Base-by-base conservation (phyloP, 2,329 filamentous ascomycete species). In the Neoarthrinium moseri region DNA sequence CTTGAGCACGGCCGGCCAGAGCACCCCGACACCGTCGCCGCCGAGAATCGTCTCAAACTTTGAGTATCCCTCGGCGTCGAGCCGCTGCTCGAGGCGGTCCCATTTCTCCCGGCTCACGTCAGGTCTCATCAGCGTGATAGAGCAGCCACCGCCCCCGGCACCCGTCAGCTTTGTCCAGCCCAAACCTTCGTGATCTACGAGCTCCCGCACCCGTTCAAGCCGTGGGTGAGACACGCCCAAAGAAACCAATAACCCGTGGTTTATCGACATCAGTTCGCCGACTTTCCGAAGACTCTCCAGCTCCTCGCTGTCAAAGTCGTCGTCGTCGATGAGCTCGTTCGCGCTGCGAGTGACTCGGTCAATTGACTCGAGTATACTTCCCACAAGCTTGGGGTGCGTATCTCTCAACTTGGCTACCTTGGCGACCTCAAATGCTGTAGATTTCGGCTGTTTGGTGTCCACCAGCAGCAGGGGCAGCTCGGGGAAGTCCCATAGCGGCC, bases 111-210 rank as follows among this genome's bases (percentile, higher is more conserved):
- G 57, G 6, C 80, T 62, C 2, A 79, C 73, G 23, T 80, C 81
- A 0, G 89, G 87, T 53, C 86, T 87, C 39, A 99, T 74, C 4
- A 99, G 73, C 0, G 92, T 95, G 56, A 99, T 97, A 3, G 91
- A 92, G 67, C 95, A 97, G 3, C 94, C 94, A 46, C 94, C 95
- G 11, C 94, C 95, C 18, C 94, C 94, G 2, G 94, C 94, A 26
- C 94, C 94, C 0, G 94, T 99, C 47, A 99, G 78, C 66, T 99
- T 99, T 11, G 94, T 96, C 91, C 91, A 99, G 23, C 94, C 94
- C 46, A 96, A 87, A 32, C 86, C 87, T 46, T 90, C 81, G 56
- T 94, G 84, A 55, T 99, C 92, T 39, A 95, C 87, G 21, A 99
- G 74, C 68, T 96, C 92, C 51, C 94, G 84, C 56, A 99, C 84